These are phyloP conservation scores for Lachnellula occidentalis DNA, from an alignment of 2,329 filamentous ascomycete species.

Conservation along the genomic window DNA sequence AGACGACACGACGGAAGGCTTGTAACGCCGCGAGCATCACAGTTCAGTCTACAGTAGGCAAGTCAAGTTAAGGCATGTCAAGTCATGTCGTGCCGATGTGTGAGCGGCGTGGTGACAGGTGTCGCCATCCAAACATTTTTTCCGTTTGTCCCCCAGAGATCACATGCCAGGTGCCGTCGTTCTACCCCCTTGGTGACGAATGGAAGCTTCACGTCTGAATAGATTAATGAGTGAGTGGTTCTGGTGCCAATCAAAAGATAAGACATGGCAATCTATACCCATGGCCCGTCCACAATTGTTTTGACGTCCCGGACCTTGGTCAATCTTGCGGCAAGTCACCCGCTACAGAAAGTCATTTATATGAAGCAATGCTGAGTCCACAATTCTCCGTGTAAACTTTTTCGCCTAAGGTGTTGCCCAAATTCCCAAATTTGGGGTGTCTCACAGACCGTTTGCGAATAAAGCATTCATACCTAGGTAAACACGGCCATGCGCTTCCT, in stretches of 20 bases:
- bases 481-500: not conserved
- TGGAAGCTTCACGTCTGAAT: not conserved
- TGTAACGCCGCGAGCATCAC: not conserved
- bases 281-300: too few species aligned
- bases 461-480: too few species aligned
- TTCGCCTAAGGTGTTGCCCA: not conserved
- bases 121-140: not conserved
- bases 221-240: too few species aligned
- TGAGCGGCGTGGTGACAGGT: not conserved
- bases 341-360: not conserved
- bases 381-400: not conserved
- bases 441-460: too few species aligned
- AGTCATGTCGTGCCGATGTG: constrained; percentile 1
- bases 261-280: too few species aligned
- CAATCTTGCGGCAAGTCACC: too few species aligned
- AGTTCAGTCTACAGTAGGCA: too few species aligned
- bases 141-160: not conserved
- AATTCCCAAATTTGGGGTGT: not conserved
- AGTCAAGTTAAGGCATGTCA: too few species aligned
- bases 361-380: not conserved
- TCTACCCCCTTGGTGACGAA: not conserved
- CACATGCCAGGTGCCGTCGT: not conserved
- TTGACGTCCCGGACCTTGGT: too few species aligned
- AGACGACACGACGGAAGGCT: not conserved
- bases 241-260: too few species aligned